Percentiles rank a stretch among this genome's conserved stretches.
These are phyloP conservation scores for Herpetospermum pedunculosum DNA, from an alignment of 306 rosid genomes.

Conservation along the genomic window DNA sequence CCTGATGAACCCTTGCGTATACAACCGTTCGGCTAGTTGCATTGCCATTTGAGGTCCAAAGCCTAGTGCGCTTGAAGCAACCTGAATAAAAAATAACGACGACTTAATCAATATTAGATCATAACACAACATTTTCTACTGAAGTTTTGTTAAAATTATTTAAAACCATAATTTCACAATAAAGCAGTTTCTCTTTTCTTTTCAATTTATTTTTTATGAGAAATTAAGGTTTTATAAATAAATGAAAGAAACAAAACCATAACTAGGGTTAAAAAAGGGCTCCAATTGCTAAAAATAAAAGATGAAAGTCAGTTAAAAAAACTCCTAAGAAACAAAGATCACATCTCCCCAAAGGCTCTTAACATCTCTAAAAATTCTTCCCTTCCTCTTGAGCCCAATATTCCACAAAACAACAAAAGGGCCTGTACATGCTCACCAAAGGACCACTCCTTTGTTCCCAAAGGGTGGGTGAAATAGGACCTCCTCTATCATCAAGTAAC, in stretches of 20 bases:
- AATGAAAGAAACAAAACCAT: background rate
- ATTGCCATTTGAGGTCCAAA: constrained; percentile 92
- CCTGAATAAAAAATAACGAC: constrained; percentile 29
- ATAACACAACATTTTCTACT: background rate
- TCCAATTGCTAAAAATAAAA: background rate
- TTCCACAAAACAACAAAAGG: background rate
- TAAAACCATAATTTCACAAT: background rate
- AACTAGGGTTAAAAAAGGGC: background rate
- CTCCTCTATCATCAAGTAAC: background rate
- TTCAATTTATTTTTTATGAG: too few relatives aligned
- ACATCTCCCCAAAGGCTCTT: background rate
- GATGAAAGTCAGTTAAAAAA: background rate
- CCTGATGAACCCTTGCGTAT: constrained; percentile 96
- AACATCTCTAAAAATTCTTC: background rate
- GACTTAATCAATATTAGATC: background rate
- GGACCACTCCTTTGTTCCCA: background rate
- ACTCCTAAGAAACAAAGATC: background rate
- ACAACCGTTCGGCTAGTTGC: constrained; percentile 93
- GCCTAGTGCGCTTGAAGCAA: constrained; percentile 94
- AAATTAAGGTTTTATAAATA: background rate
- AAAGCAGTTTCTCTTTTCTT: background rate
- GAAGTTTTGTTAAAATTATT: background rate
- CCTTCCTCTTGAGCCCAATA: background rate
- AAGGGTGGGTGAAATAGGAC: background rate
- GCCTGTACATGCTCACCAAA: background rate